Evolutionary conservation across 805 yeast species (phyloP).

Genomic region (Cyberlindnera petersonii): DNA sequence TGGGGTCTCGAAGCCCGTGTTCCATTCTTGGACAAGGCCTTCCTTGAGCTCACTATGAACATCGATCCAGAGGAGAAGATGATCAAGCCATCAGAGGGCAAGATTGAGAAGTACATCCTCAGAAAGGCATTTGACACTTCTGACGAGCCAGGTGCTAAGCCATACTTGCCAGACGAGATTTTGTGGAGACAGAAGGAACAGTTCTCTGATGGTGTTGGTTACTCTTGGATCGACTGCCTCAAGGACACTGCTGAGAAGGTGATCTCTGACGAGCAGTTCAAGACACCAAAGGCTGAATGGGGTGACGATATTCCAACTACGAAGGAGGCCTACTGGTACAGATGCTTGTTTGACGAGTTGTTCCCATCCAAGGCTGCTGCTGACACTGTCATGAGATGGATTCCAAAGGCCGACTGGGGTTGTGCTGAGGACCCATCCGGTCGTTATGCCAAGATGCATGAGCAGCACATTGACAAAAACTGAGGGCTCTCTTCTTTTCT

Average conservation of each 20-base stretch:
- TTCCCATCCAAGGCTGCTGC: constrained; percentile 93
- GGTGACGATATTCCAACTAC: constrained; percentile 93
- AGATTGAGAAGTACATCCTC: constrained; percentile 90
- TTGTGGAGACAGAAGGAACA: constrained; percentile 99
- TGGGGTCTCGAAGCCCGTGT: constrained; percentile 99
- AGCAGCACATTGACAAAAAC: constrained; percentile 46
- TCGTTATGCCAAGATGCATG: constrained; percentile 90
- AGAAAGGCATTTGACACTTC: constrained; percentile 97
- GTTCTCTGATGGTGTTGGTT: constrained; percentile 99
- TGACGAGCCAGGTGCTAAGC: constrained; percentile 70
- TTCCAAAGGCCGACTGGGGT: constrained; percentile 99
- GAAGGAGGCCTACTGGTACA: constrained; percentile 99
- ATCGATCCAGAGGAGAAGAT: constrained; percentile 90
- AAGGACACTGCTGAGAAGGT: constrained; percentile 90
- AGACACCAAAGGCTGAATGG: constrained; percentile 93
- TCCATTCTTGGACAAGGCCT: constrained; percentile 94
- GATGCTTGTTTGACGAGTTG: constrained; percentile 90
- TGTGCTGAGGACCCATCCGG: constrained; percentile 99
- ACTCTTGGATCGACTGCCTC: constrained; percentile 97
- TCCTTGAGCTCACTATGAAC: constrained; percentile 90
- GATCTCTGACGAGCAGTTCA: constrained; percentile 86
- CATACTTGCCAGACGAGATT: constrained; percentile 94
- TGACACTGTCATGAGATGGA: constrained; percentile 97
- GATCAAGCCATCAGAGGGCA: constrained; percentile 65
- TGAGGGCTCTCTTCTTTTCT: no score